phyloP scores from a whole-genome alignment of 495 filamentous ascomycete genomes.

The Hypomontagnella submonticulosa region DNA sequence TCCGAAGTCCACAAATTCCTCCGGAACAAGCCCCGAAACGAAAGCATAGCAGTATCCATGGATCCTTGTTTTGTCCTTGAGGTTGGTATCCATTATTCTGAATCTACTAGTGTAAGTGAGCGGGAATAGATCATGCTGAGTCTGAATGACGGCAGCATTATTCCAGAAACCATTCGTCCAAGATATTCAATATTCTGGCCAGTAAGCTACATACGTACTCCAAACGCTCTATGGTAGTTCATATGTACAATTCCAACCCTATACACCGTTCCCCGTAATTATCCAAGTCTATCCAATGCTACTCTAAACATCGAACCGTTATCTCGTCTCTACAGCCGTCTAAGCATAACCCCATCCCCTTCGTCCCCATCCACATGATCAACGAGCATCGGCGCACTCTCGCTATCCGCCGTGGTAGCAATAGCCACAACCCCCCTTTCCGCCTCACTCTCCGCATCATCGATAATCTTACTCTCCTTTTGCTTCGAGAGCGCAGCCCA shows the following conservation, averaged over 20 bases:
- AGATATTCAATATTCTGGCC: not conserved
- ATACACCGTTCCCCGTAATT: not conserved
- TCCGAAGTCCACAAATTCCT: too few species aligned
- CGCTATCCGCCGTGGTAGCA: constrained; percentile 24
- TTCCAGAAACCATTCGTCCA: too few species aligned
- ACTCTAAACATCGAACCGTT: constrained; percentile 4
- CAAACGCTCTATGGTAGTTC: not conserved
- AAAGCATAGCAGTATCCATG: too few species aligned
- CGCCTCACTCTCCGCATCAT: constrained; percentile 20
- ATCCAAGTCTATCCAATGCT: constrained; percentile 12
- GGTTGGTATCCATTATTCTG: too few species aligned
- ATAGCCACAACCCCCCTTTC: constrained; percentile 21
- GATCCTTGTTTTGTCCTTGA: too few species aligned
- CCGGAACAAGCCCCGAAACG: too few species aligned
- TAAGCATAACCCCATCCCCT: constrained; percentile 30
- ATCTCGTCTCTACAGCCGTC: constrained; percentile 19
- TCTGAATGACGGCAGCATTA: too few species aligned
- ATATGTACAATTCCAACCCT: not conserved
- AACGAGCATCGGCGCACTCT: constrained; percentile 37
- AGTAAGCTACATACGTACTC: not conserved
- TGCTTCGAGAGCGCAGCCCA: constrained; percentile 75
- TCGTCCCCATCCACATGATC: constrained; percentile 30
- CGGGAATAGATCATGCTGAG: too few species aligned
- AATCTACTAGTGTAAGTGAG: too few species aligned
- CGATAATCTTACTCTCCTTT: constrained; percentile 24